A percentile compares a stretch with the other conserved stretches of the same genome.
Conservation (phyloP, 2,329 filamentous ascomycete genomes). For the Akanthomyces dipterigenus region DNA sequence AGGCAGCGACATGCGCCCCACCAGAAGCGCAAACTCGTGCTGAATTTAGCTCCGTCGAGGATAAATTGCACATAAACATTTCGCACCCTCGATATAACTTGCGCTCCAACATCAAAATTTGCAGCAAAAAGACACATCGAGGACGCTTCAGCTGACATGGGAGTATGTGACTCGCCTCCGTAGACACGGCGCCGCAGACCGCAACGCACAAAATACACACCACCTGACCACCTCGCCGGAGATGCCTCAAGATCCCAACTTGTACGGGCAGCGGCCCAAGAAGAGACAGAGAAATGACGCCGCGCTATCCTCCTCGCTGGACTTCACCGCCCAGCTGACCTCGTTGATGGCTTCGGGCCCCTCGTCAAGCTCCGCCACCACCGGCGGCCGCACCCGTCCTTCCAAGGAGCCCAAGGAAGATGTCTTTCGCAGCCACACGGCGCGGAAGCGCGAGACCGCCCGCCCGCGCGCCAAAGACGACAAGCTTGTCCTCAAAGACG, state of each 20-base stretch:
- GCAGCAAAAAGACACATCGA: neutral
- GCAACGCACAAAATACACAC: neutral
- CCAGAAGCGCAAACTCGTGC: no score
- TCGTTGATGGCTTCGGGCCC: slow-evolving; percentile 59
- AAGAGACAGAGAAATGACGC: slow-evolving; percentile 66
- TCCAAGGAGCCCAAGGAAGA: slow-evolving; percentile 42
- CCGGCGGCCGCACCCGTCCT: slow-evolving; percentile 39
- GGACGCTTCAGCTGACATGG: neutral
- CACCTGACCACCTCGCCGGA: neutral
- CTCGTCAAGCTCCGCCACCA: slow-evolving; percentile 30
- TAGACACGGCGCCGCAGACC: neutral
- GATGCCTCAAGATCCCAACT: slow-evolving; percentile 54
- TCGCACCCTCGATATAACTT: neutral
- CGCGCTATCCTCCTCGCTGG: slow-evolving; percentile 64
- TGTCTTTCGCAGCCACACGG: slow-evolving; percentile 27
- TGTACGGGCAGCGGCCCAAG: slow-evolving; percentile 69
- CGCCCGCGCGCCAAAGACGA: slow-evolving; percentile 40
- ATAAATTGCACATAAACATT: neutral
- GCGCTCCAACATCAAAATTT: neutral
- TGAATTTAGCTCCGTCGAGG: no score
- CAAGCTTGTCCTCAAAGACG: slow-evolving; percentile 45
- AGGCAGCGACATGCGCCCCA: no score
- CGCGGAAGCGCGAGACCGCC: slow-evolving; percentile 19
- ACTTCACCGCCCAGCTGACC: slow-evolving; percentile 83
- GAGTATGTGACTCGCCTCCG: neutral